phyloP scores from a whole-genome alignment of 495 filamentous ascomycete genomes.

The Talaromyces ruber region DNA sequence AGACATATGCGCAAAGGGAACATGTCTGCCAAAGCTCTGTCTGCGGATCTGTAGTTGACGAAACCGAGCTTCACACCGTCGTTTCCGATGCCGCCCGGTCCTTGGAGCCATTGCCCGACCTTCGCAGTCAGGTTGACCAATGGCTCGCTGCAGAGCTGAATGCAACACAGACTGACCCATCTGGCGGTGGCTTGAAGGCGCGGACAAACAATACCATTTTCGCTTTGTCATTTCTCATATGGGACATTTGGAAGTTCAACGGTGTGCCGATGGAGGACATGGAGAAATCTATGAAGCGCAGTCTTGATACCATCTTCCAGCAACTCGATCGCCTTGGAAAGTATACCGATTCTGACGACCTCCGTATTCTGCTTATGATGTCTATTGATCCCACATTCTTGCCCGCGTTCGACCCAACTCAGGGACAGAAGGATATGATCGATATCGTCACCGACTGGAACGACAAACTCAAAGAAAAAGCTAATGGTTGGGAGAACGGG shows the following conservation, averaged over 20 bases:
- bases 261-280: conserved; percentile 24
- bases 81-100: background rate
- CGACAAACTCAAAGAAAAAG: conserved; percentile 27
- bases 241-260: conserved; percentile 42
- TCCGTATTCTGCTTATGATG: conserved; percentile 41
- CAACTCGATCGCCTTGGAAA: conserved; percentile 31
- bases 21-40: conserved; percentile 1
- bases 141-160: conserved; percentile 29
- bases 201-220: conserved; percentile 28
- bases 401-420: conserved; percentile 27
- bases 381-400: conserved; percentile 44
- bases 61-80: conserved; percentile 16
- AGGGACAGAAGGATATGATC: conserved; percentile 34
- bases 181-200: conserved; percentile 10
- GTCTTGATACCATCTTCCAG: conserved; percentile 34
- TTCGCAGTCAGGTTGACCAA: conserved; percentile 31
- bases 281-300: conserved; percentile 27
- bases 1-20: background rate
- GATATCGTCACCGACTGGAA: conserved; percentile 38
- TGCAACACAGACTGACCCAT: conserved; percentile 11
- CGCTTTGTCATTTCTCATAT: conserved; percentile 39
- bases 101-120: conserved; percentile 22
- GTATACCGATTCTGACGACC: conserved; percentile 25
- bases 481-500: conserved; percentile 30
- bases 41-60: conserved; percentile 35